Conservation (phyloP, 768 basidiomycete species). For the Lactarius psammicola region DNA sequence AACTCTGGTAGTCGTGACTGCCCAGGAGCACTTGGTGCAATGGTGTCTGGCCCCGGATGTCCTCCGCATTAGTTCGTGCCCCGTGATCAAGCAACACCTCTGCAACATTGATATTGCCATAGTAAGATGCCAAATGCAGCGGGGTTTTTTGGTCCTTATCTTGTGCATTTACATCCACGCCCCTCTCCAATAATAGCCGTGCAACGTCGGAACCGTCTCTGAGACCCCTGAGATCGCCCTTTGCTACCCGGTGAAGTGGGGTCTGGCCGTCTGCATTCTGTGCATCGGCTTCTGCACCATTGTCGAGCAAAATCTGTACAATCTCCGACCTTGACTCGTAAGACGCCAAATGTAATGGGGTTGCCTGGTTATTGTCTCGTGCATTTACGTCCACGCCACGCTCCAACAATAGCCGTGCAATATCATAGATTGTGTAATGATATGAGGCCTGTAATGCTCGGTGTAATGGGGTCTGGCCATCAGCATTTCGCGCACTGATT, state of each 20-base stretch:
- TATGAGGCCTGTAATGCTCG: background rate
- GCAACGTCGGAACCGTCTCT: too few species aligned
- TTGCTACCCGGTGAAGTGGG: background rate
- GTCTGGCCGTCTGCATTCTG: background rate
- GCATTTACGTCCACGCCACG: too few species aligned
- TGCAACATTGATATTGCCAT: background rate
- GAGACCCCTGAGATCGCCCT: too few species aligned
- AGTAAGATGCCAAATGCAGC: background rate
- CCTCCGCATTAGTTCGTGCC: background rate
- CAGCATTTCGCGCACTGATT: too few species aligned
- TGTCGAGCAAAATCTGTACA: too few species aligned
- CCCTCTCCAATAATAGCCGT: background rate
- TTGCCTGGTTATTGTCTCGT: too few species aligned
- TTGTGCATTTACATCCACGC: background rate
- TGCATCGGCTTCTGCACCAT: background rate
- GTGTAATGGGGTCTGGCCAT: background rate
- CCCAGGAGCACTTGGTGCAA: background rate
- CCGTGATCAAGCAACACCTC: background rate
- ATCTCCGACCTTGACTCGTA: rapidly evolving
- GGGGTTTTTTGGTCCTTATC: background rate
- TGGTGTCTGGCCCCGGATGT: background rate
- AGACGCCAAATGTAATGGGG: too few species aligned
- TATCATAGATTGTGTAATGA: too few species aligned
- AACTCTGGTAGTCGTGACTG: background rate
- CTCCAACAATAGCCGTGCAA: too few species aligned